These are phyloP conservation scores for Tolypocladium ophioglossoides DNA, from an alignment of 2,329 filamentous ascomycete genomes.

Conservation along the genomic window DNA sequence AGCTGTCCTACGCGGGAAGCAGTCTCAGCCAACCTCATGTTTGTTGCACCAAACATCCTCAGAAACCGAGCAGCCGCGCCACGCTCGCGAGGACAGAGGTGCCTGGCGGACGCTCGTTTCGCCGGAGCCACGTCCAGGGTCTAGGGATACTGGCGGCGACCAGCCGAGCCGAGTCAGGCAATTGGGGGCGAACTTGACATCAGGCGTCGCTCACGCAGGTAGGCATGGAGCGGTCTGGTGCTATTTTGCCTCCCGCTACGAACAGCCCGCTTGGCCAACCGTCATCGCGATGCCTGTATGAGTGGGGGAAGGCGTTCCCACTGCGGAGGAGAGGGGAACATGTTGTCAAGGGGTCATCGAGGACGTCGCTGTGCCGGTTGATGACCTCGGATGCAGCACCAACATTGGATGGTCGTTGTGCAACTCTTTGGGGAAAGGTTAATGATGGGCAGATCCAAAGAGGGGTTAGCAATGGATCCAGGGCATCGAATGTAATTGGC, in stretches of 20 bases:
- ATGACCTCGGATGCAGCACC: not conserved
- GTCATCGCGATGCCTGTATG: not conserved
- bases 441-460: not conserved
- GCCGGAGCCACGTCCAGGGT: too few relatives aligned
- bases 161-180: too few relatives aligned
- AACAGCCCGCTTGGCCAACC: not conserved
- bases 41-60: too few relatives aligned
- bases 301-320: not conserved
- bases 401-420: not conserved
- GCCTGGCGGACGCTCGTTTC: too few relatives aligned
- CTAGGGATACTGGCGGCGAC: too few relatives aligned
- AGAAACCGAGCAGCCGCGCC: too few relatives aligned
- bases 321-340: not conserved
- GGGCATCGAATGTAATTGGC: not conserved
- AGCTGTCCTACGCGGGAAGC: too few relatives aligned
- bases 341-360: not conserved
- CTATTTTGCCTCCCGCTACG: not conserved
- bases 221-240: not conserved
- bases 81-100: too few relatives aligned
- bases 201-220: not conserved
- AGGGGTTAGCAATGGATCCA: not conserved
- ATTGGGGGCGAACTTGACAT: too few relatives aligned
- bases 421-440: not conserved
- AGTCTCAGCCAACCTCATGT: too few relatives aligned
- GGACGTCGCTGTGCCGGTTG: not conserved